Evolutionary conservation across 2,329 filamentous ascomycete species (phyloP).

Genomic region (Colletotrichum destructivum): DNA sequence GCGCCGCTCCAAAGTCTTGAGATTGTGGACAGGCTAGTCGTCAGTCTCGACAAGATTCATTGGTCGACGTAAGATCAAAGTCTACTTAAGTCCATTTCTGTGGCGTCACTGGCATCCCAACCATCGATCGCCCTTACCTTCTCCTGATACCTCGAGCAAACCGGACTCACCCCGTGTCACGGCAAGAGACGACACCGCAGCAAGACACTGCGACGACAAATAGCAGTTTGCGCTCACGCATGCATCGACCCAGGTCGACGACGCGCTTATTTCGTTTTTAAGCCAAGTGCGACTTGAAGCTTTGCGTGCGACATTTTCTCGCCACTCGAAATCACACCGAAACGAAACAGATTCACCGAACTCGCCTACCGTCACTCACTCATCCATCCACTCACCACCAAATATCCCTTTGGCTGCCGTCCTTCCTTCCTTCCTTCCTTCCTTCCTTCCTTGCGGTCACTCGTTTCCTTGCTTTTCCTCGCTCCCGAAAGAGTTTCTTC

Average conservation of each 20-base stretch:
- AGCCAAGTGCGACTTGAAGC: background rate
- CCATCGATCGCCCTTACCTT: constrained; percentile 26
- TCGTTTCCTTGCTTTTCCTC: constrained; percentile 17
- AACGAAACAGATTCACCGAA: constrained; percentile 8
- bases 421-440: background rate
- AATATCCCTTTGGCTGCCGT: background rate
- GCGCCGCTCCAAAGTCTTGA: constrained; percentile 7
- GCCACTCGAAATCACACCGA: constrained; percentile 10
- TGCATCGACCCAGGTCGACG: constrained; percentile 16
- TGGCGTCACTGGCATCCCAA: constrained; percentile 35
- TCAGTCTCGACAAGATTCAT: constrained; percentile 32
- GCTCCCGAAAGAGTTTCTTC: constrained; percentile 16
- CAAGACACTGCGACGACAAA: constrained; percentile 27
- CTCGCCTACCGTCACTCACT: background rate
- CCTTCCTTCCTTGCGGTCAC: constrained; percentile 3
- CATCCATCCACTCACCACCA: background rate
- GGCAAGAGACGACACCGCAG: constrained; percentile 23
- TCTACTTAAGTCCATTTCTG: constrained; percentile 5
- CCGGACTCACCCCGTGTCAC: constrained; percentile 34
- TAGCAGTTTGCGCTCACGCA: background rate
- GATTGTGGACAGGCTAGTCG: constrained; percentile 37
- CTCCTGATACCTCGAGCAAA: constrained; percentile 24
- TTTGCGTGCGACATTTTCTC: background rate
- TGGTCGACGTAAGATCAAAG: constrained; percentile 9
- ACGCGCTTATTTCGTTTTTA: constrained; percentile 18